Conservation (phyloP, 2,329 filamentous ascomycete species). For the Celoporthe dispersa region DNA sequence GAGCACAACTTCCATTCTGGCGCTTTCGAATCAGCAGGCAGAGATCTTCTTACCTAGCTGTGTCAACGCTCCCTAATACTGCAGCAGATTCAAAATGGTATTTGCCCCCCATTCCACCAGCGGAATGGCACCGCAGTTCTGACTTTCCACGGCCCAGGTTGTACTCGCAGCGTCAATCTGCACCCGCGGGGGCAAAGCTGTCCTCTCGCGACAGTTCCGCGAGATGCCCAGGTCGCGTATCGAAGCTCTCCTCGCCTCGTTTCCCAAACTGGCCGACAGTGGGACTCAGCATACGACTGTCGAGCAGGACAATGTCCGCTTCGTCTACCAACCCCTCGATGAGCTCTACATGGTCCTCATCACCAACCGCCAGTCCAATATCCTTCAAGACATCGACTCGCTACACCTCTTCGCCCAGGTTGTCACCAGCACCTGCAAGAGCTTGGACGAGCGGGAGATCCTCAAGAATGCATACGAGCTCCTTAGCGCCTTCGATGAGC, state of each 20-base stretch:
- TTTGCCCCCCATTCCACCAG: constrained; percentile 24
- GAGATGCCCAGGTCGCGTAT: constrained; percentile 97
- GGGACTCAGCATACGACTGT: constrained; percentile 97
- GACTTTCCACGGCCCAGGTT: constrained; percentile 62
- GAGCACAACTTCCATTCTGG: neutral
- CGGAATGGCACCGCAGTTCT: constrained; percentile 10
- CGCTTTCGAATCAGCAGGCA: neutral
- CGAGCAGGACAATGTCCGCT: constrained; percentile 99
- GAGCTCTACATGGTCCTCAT: constrained; percentile 99
- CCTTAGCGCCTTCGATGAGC: constrained; percentile 94
- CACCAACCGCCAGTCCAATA: constrained; percentile 99
- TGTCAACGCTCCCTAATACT: neutral
- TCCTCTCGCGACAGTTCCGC: constrained; percentile 95
- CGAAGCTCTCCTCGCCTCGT: constrained; percentile 93
- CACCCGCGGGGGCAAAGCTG: constrained; percentile 96
- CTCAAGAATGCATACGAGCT: constrained; percentile 93
- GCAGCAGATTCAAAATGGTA: constrained; percentile 45
- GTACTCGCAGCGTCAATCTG: constrained; percentile 99
- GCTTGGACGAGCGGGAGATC: constrained; percentile 93
- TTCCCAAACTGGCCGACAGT: constrained; percentile 95
- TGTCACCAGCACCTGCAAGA: constrained; percentile 95
- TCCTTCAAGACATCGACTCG: constrained; percentile 98
- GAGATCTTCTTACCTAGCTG: neutral
- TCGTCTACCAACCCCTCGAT: constrained; percentile 98
- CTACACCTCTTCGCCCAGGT: constrained; percentile 98